Percentiles rank a stretch among this genome's conserved stretches.
These are phyloP conservation scores for Alternaria ethzedia DNA, from an alignment of 2,329 filamentous ascomycete genomes.

Conservation along the genomic window DNA sequence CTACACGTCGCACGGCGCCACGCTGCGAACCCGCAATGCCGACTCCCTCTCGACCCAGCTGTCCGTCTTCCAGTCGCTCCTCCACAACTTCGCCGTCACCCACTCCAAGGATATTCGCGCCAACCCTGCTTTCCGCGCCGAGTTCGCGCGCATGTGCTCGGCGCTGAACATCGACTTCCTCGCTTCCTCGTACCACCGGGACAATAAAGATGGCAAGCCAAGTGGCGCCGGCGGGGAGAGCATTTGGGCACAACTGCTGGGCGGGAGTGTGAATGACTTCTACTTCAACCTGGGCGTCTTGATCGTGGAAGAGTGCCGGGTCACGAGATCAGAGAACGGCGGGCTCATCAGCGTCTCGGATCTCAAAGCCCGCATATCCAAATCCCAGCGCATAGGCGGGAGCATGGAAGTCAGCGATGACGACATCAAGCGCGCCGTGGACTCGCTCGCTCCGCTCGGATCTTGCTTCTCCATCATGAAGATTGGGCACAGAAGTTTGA, in stretches of 20 bases:
- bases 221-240: constrained; percentile 64
- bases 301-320: constrained; percentile 89
- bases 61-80: constrained; percentile 90
- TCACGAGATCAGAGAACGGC: constrained; percentile 87
- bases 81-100: constrained; percentile 93
- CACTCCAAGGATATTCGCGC: constrained; percentile 96
- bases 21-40: constrained; percentile 82
- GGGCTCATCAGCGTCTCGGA: constrained; percentile 86
- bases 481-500: constrained; percentile 84
- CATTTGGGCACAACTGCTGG: constrained; percentile 92
- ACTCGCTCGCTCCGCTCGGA: constrained; percentile 83
- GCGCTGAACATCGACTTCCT: constrained; percentile 96
- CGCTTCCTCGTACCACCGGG: constrained; percentile 59
- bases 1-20: constrained; percentile 87
- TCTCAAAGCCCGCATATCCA: constrained; percentile 76
- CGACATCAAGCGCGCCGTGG: constrained; percentile 88
- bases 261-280: constrained; percentile 93
- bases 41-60: constrained; percentile 90
- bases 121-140: constrained; percentile 90
- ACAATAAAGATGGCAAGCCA: constrained; percentile 57
- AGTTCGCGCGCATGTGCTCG: constrained; percentile 98
- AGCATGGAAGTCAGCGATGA: constrained; percentile 85
- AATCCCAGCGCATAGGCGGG: constrained; percentile 69
- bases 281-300: constrained; percentile 98
- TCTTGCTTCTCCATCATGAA: constrained; percentile 84